A percentile compares a stretch with the other conserved stretches of the same genome.
Evolutionary conservation across 768 basidiomycete species (phyloP).

Genomic region (Naganishia kalamii): DNA sequence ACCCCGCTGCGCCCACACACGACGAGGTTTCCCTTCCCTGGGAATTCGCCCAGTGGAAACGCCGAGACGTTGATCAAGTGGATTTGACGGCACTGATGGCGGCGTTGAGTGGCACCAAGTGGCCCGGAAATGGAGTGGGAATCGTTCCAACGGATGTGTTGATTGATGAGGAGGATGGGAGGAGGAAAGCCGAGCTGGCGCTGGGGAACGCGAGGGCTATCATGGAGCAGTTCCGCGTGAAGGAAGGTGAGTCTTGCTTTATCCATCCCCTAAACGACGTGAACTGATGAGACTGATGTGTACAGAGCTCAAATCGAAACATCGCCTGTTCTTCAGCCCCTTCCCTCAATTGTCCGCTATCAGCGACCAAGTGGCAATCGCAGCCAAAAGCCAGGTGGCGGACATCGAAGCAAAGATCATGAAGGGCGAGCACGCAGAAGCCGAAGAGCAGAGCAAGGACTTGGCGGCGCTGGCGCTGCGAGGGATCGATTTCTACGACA

Average conservation of each 20-base stretch:
- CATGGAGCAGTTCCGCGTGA: slow-evolving; percentile 15
- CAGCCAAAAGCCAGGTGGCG: not conserved
- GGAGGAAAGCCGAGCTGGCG: slow-evolving; percentile 3
- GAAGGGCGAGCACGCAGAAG: not conserved
- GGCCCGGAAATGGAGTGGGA: slow-evolving; percentile 21
- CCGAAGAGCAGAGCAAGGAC: not conserved
- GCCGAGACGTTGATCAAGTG: slow-evolving; percentile 75
- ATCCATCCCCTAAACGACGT: too few species aligned
- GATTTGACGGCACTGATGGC: slow-evolving; percentile 72
- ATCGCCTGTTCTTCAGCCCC: slow-evolving; percentile 15
- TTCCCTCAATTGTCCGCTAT: not conserved
- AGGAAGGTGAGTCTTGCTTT: slow-evolving; percentile 14
- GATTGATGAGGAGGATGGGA: not conserved
- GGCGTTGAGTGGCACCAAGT: slow-evolving; percentile 4
- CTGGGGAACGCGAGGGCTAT: slow-evolving; percentile 11
- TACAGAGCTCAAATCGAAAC: slow-evolving; percentile 14
- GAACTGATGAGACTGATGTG: not conserved
- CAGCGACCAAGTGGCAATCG: not conserved
- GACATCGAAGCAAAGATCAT: not conserved
- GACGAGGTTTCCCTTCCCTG: slow-evolving; percentile 65
- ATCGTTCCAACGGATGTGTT: slow-evolving; percentile 17
- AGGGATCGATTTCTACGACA: slow-evolving; percentile 25
- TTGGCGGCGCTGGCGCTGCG: slow-evolving; percentile 2
- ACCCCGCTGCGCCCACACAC: slow-evolving; percentile 57
- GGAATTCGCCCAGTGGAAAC: slow-evolving; percentile 56